These are phyloP conservation scores for Flaveria linearis DNA, from an alignment of 129 eudicot species.

Conservation along the genomic window DNA sequence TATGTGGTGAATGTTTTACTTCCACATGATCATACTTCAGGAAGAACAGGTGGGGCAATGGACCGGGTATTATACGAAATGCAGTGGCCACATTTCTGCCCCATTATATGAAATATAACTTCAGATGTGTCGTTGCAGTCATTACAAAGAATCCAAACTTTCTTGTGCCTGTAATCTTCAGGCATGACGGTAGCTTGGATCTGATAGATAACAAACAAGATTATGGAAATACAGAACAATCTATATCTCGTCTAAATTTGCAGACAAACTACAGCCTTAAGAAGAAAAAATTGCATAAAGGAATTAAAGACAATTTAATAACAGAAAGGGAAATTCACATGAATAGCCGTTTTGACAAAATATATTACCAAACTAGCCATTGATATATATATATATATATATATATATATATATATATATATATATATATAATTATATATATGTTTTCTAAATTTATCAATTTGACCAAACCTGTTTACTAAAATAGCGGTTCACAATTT, in stretches of 20 bases:
- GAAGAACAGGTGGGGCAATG: slow-evolving; percentile 78
- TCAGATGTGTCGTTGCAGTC: slow-evolving; percentile 97
- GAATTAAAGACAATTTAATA: not conserved
- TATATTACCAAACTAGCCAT: not conserved
- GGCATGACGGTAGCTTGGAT: slow-evolving; percentile 91
- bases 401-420: not conserved
- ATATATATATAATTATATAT: not conserved
- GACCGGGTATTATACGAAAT: slow-evolving; percentile 82
- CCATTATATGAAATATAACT: slow-evolving; percentile 81
- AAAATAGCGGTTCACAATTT: not conserved
- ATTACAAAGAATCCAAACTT: slow-evolving; percentile 96
- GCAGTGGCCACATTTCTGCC: slow-evolving; percentile 95
- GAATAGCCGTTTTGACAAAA: not conserved
- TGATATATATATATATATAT: not conserved
- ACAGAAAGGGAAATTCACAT: not conserved
- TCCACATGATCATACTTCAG: slow-evolving; percentile 37
- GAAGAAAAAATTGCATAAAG: not conserved
- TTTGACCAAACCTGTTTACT: not conserved
- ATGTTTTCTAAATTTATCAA: not conserved
- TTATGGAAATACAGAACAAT: not conserved
- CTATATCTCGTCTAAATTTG: not conserved
- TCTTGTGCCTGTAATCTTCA: slow-evolving; percentile 78
- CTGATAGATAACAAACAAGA: slow-evolving; percentile 42
- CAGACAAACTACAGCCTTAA: not conserved
- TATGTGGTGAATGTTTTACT: not conserved